phyloP scores from a whole-genome alignment of 306 rosid species.

The Alnus glutinosa region DNA sequence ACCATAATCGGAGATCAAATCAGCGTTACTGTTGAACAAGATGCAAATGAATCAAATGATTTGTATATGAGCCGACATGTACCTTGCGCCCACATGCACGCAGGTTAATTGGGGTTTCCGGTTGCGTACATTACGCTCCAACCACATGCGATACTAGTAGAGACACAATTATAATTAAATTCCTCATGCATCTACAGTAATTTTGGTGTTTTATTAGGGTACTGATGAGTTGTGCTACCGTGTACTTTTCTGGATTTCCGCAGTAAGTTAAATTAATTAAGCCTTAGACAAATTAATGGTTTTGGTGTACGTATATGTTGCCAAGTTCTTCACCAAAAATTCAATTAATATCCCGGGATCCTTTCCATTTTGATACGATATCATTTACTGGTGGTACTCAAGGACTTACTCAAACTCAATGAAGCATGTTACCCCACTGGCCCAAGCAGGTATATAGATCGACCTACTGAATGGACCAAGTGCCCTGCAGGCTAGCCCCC shows the following conservation, averaged over 20 bases:
- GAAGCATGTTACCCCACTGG: too few species aligned
- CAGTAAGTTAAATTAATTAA: too few species aligned
- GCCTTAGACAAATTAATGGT: too few species aligned
- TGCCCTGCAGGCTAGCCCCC: too few species aligned
- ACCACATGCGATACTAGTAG: constrained; percentile 56
- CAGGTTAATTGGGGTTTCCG: constrained; percentile 33
- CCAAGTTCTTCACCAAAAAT: too few species aligned
- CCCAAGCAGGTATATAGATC: too few species aligned
- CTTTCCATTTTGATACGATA: too few species aligned
- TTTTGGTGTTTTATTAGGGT: constrained; percentile 34
- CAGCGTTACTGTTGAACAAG: constrained; percentile 14
- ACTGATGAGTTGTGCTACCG: constrained; percentile 33
- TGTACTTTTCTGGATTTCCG: constrained; percentile 4
- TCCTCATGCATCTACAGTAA: constrained; percentile 22
- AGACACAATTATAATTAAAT: constrained; percentile 8
- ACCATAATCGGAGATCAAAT: constrained; percentile 25
- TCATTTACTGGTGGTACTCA: too few species aligned
- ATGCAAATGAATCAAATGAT: constrained; percentile 13
- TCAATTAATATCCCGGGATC: too few species aligned
- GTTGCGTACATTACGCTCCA: constrained; percentile 57
- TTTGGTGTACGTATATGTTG: too few species aligned
- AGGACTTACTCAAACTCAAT: too few species aligned
- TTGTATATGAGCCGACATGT: constrained; percentile 26
- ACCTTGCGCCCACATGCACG: constrained; percentile 35
- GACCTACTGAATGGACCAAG: too few species aligned